Conservation (phyloP, 306 rosid species). For the Dalbergia cochinchinensis region DNA sequence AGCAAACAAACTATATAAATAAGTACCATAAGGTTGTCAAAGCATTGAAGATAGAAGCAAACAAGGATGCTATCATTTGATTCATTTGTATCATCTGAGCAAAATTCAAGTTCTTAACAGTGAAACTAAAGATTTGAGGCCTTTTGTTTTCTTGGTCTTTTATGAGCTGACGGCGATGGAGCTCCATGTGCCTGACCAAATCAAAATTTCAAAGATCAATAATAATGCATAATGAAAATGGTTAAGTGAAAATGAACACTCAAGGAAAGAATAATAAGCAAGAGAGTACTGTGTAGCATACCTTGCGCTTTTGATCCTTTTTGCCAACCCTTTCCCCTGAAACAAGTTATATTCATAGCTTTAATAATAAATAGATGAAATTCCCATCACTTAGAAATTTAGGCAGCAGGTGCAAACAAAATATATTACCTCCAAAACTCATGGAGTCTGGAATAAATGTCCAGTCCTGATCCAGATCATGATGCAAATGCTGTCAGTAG, state of each 20-base stretch:
- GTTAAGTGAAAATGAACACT: background rate
- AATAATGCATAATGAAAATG: conserved; percentile 22
- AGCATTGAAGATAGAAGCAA: conserved; percentile 10
- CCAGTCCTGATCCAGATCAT: conserved; percentile 76
- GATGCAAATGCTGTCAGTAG: conserved; percentile 52
- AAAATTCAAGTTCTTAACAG: conserved; percentile 44
- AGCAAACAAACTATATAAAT: conserved; percentile 6
- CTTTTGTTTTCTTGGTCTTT: conserved; percentile 93
- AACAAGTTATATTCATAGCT: conserved; percentile 42
- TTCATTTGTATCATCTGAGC: conserved; percentile 2
- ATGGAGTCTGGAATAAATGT: conserved; percentile 80
- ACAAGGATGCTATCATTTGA: background rate
- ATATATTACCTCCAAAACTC: conserved; percentile 77
- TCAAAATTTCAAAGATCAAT: background rate
- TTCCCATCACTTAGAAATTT: conserved; percentile 23
- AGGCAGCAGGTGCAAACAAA: conserved; percentile 35
- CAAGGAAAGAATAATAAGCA: conserved; percentile 22
- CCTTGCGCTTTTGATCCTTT: conserved; percentile 97
- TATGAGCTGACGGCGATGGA: conserved; percentile 89
- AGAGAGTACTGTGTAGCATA: conserved; percentile 41
- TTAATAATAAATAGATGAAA: conserved; percentile 38
- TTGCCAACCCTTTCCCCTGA: conserved; percentile 85
- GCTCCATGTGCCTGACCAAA: conserved; percentile 78
- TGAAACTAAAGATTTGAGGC: conserved; percentile 81
- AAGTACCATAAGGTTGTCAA: conserved; percentile 9